These are phyloP conservation scores for Polygonum maritimum DNA, from an alignment of 148 eudicot species.

Conservation along the genomic window DNA sequence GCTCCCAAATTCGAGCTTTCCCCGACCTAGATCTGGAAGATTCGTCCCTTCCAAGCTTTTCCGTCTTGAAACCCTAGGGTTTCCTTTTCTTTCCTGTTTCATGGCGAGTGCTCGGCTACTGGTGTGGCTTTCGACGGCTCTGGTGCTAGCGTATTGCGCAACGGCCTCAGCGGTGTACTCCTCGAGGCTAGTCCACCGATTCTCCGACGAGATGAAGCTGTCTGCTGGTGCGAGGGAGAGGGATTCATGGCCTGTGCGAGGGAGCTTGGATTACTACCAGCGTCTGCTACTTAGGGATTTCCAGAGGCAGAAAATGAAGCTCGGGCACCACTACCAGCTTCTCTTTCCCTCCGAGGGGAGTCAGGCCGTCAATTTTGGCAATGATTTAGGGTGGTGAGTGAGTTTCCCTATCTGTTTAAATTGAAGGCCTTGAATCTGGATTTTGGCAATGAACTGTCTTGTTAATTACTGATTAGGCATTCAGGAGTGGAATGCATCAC, in stretches of 20 bases:
- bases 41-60: neutral
- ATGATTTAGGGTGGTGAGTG: constrained; percentile 82
- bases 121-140: constrained; percentile 10
- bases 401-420: neutral
- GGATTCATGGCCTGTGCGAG: constrained; percentile 31
- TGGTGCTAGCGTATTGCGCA: constrained; percentile 3
- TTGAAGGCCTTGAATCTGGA: neutral
- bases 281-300: constrained; percentile 45
- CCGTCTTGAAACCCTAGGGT: constrained; percentile 1
- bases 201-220: constrained; percentile 54
- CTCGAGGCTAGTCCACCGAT: constrained; percentile 59
- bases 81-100: neutral
- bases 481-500: neutral
- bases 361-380: constrained; percentile 40
- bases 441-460: neutral
- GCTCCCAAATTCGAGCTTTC: neutral
- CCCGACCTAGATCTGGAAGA: neutral
- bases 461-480: neutral
- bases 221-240: constrained; percentile 21
- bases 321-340: constrained; percentile 37
- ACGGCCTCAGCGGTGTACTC: constrained; percentile 26
- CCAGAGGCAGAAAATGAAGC: constrained; percentile 57
- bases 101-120: neutral
- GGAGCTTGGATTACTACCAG: constrained; percentile 52
- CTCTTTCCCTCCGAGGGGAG: constrained; percentile 65